Conservation (phyloP, 2,329 filamentous ascomycete genomes). For the Pleomassaria siparia region DNA sequence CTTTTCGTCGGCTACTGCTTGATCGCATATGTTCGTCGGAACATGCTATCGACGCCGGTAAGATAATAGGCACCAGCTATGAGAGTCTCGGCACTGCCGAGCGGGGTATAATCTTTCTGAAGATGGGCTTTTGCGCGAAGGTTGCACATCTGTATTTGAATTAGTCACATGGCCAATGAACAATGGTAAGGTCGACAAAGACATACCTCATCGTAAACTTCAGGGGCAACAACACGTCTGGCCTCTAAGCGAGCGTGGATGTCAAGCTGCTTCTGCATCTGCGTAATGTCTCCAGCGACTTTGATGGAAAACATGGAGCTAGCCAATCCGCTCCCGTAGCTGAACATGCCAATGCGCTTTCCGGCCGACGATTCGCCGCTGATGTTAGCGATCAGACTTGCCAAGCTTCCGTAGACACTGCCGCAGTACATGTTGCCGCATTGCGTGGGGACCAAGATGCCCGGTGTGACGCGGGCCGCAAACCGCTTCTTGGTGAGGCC, state of each 20-base stretch:
- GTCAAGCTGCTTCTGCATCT: slow-evolving; percentile 51
- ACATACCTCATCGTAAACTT: slow-evolving; percentile 52
- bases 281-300: slow-evolving; percentile 49
- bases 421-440: slow-evolving; percentile 60
- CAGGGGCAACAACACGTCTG: slow-evolving; percentile 48
- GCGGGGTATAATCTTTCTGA: slow-evolving; percentile 52
- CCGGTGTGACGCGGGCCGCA: slow-evolving; percentile 51
- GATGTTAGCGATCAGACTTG: slow-evolving; percentile 51
- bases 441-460: slow-evolving; percentile 53
- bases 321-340: slow-evolving; percentile 55
- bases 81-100: slow-evolving; percentile 47
- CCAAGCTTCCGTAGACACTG: slow-evolving; percentile 54
- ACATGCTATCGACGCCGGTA: slow-evolving; percentile 53
- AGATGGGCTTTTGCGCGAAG: slow-evolving; percentile 54
- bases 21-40: slow-evolving; percentile 52
- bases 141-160: slow-evolving; percentile 50
- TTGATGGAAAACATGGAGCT: slow-evolving; percentile 54
- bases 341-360: slow-evolving; percentile 56
- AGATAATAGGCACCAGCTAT: slow-evolving; percentile 55
- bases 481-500: slow-evolving; percentile 55
- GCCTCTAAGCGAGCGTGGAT: slow-evolving; percentile 49
- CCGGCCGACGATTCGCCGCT: slow-evolving; percentile 49
- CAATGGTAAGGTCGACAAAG: slow-evolving; percentile 15
- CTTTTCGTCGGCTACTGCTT: slow-evolving; percentile 43
- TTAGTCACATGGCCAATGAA: slow-evolving; percentile 28